Evolutionary conservation across 768 basidiomycete species (phyloP), one percentile per base, ranked within the genome.

Genomic region (Mycena belliarum): DNA sequence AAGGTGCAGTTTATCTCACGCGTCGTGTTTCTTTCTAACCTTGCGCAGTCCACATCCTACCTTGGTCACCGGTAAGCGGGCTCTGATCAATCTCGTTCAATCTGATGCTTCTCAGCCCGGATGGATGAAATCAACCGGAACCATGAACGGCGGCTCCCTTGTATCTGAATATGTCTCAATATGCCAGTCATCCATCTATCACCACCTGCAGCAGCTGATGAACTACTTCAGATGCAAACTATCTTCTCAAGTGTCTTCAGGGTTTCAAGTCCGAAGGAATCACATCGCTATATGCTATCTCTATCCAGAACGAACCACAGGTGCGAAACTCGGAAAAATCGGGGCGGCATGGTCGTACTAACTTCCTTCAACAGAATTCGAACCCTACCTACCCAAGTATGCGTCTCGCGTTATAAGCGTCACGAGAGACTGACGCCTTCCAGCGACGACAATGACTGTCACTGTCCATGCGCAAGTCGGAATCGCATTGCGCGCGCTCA

Each of bases 111-210:
- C 38, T 6, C 55, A 90, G 88, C 89, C 90, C 11, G 86, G 74
- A 5, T 92, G 90, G 89, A 89, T 90, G 88, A 91, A 91, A 70
- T 75, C 73, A 46, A 83, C 79, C 55, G 78, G 78, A 5, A 81
- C 81, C 0, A 89, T 89, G 85, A 76, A 83, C 25, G 89, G 89
- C 1, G 88, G 88, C 29, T 81, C 79, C 14, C 68, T 91, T 49
- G 63, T 76, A 26, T 77, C 82, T 0, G 37, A 68, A 67, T 38
- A 67, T 72, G 1, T 85, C 84, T 58, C 35, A 4, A 47, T 44
- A 18, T 70, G 44, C 16, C 10, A 33, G 42, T 37, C 14, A 45
- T 11, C 12, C 33, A 14, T 25, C 42, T 32, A 37, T 20, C 24
- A 40, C 8, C 38, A 24, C 21, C 23, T 24, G 18, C 46, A 4